Base-by-base conservation (phyloP, 73 alveolate genomes). In the Breviolum minutum region DNA sequence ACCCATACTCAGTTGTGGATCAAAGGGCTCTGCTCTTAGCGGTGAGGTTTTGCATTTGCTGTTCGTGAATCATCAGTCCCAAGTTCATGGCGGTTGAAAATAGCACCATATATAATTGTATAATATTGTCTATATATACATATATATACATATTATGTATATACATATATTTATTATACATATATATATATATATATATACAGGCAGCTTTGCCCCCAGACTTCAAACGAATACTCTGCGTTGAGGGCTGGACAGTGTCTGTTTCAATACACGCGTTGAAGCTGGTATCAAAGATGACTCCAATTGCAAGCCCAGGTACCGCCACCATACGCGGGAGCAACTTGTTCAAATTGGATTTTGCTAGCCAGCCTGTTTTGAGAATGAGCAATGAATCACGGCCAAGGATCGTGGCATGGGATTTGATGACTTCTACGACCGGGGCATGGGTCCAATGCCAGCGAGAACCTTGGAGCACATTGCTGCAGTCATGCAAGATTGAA, bases 401-500 rank as follows among this genome's bases (percentile, higher is more conserved):
- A 7, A 81, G 90, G 92, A 83, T 40, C 92, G 92, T 83, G 92
- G 92, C 76, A 83, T 83, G 92, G 92, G 92, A 20, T 83, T 61
- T 22, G 92, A 83, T 54, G 92, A 83, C 92, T 83, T 83, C 92
- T 83, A 83, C 29, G 92, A 83, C 76, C 76, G 92, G 71, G 92
- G 92, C 61, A 62, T 61, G 71, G 92, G 92, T 54, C 90, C 40
- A 54, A 81, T 81, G 90, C 90, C 90, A 54, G 90, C 30, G 20
- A 29, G 90, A 60, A 40, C 8, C 90, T 81, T 40, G 60, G 54
- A 7, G 26, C 63, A 14, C 22, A 8, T 7, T 26, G 66, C 77
- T 19, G 40, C 54, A 40, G 30, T 40, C 29, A 40, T 19, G 71
- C 2, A 11, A 14, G 32, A 6, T 68, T 48, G 26, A 40, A 30